These are phyloP conservation scores for Phlyctochytrium planicorne DNA, from an alignment of 192 early-diverging fungal species.

Conservation along the genomic window DNA sequence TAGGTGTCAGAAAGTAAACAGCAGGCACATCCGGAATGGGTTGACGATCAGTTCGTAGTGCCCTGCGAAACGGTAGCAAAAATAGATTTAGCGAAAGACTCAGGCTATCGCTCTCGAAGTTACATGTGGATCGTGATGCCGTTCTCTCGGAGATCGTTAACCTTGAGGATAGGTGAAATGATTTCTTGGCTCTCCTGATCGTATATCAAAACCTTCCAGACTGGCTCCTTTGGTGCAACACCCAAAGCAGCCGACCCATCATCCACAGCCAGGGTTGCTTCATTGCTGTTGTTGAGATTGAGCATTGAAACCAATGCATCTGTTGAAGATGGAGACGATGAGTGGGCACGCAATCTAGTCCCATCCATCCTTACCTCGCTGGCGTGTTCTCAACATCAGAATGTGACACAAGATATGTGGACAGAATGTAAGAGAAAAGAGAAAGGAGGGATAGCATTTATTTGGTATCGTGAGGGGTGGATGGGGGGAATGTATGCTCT, in stretches of 20 bases:
- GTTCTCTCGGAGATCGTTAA: conserved; percentile 92
- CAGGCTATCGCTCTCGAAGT: neutral
- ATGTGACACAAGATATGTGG: no score
- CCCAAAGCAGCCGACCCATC: conserved; percentile 33
- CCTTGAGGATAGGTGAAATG: conserved; percentile 94
- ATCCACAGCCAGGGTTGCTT: conserved; percentile 24
- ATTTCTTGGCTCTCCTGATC: conserved; percentile 91
- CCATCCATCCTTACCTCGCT: no score
- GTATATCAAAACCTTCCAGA: conserved; percentile 98
- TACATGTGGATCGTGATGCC: conserved; percentile 98
- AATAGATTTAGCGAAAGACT: conserved; percentile 6
- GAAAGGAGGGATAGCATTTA: no score
- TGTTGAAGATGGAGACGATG: no score
- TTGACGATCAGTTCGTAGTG: conserved; percentile 76
- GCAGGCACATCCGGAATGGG: conserved; percentile 95
- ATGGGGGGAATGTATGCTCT: no score
- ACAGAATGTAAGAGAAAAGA: no score
- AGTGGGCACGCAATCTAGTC: no score
- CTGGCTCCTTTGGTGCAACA: conserved; percentile 50
- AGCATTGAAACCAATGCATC: conserved; percentile 84
- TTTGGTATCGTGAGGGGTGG: no score
- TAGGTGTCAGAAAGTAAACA: conserved; percentile 93
- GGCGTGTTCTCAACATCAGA: no score
- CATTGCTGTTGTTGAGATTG: conserved; percentile 67
- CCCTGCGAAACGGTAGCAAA: conserved; percentile 51